Evolutionary conservation across 768 basidiomycete species (phyloP).

Genomic region (Austroboletus festivus): DNA sequence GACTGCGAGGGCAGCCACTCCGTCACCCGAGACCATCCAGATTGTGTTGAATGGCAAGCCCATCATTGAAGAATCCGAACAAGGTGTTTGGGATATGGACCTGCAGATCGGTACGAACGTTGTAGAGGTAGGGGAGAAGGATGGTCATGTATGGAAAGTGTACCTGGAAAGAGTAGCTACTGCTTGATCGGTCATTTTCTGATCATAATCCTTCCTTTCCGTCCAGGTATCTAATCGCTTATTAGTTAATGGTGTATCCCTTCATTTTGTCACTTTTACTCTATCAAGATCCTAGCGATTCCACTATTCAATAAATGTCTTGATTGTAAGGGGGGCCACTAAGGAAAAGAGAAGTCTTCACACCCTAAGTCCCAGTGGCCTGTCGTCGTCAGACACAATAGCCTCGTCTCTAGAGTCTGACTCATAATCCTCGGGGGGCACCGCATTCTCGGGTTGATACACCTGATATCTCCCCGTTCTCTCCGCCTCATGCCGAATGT

Average conservation of each 20-base stretch:
- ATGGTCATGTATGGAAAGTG: constrained; percentile 68
- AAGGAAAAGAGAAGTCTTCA: constrained; percentile 5
- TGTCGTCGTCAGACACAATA: constrained; percentile 20
- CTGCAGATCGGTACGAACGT: constrained; percentile 57
- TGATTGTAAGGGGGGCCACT: background rate
- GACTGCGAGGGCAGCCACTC: constrained; percentile 41
- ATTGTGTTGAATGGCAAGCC: constrained; percentile 60
- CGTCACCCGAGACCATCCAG: constrained; percentile 48
- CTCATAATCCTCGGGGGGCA: constrained; percentile 42
- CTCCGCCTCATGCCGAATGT: constrained; percentile 52
- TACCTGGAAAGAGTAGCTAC: constrained; percentile 49
- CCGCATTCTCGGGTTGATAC: constrained; percentile 59
- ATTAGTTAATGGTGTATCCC: constrained; percentile 32
- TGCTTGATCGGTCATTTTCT: constrained; percentile 15
- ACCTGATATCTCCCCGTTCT: constrained; percentile 61
- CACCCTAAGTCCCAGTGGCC: constrained; percentile 14
- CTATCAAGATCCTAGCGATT: constrained; percentile 22
- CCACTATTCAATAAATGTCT: constrained; percentile 8
- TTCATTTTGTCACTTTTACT: constrained; percentile 23
- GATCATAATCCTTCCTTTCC: constrained; percentile 7
- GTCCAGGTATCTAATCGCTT: constrained; percentile 26
- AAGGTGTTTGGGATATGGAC: constrained; percentile 60
- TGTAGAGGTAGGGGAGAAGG: constrained; percentile 72
- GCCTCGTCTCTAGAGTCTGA: constrained; percentile 4
- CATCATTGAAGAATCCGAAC: constrained; percentile 44